These are phyloP conservation scores for Hordeum marinum DNA, from an alignment of 176 grass and related monocot genomes.

Conservation along the genomic window DNA sequence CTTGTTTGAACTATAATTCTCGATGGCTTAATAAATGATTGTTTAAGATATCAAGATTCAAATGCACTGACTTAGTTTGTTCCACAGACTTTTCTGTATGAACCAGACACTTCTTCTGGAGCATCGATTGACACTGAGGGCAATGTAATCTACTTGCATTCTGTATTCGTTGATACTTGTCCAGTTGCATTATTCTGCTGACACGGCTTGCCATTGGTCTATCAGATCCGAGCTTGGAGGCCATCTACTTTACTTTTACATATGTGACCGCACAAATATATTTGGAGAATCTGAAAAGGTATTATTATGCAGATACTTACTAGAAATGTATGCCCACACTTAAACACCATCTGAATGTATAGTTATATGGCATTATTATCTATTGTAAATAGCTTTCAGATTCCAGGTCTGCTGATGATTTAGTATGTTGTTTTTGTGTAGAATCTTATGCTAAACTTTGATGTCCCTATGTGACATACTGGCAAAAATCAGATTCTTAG, in stretches of 20 bases:
- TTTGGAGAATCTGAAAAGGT: slow-evolving; percentile 94
- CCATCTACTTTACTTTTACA: slow-evolving; percentile 82
- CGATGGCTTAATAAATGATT: slow-evolving; percentile 10
- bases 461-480: background rate
- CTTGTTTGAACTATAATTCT: background rate
- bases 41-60: slow-evolving; percentile 6
- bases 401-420: background rate
- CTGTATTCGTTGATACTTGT: background rate
- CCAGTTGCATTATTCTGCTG: slow-evolving; percentile 25
- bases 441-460: background rate
- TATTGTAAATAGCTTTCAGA: slow-evolving; percentile 8
- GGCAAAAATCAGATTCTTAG: slow-evolving; percentile 1
- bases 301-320: slow-evolving; percentile 16
- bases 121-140: slow-evolving; percentile 64
- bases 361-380: slow-evolving; percentile 8
- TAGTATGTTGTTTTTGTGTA: background rate
- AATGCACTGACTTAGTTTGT: slow-evolving; percentile 23
- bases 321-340: background rate
- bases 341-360: slow-evolving; percentile 2
- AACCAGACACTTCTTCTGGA: slow-evolving; percentile 73
- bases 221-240: slow-evolving; percentile 93
- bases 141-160: slow-evolving; percentile 62
- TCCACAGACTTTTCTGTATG: slow-evolving; percentile 79
- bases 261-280: slow-evolving; percentile 87
- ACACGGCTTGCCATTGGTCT: slow-evolving; percentile 21